These are phyloP conservation scores for Penicillium concentricum DNA, from an alignment of 2,329 filamentous ascomycete species.

Conservation along the genomic window DNA sequence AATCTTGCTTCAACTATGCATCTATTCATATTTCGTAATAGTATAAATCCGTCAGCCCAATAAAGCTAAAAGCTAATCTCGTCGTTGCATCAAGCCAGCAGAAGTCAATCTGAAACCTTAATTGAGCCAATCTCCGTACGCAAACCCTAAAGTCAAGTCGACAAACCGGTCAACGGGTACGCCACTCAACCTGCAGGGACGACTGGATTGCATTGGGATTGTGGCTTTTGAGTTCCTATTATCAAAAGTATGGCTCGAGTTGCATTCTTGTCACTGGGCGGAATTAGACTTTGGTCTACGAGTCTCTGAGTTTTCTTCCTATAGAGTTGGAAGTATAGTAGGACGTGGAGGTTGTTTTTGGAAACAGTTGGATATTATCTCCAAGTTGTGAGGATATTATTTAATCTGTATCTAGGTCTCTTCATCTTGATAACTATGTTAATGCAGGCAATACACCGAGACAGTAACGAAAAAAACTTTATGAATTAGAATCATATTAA, in stretches of 20 bases:
- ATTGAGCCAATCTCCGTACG: neutral
- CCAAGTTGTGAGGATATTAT: too few species aligned
- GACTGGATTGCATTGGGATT: neutral
- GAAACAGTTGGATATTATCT: too few species aligned
- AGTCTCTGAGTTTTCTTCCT: neutral
- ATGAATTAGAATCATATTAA: slow-evolving; percentile 14
- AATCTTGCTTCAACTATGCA: too few species aligned
- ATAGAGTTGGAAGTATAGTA: neutral
- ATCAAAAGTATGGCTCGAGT: neutral
- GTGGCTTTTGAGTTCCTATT: neutral
- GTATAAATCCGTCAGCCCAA: too few species aligned
- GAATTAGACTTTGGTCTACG: neutral
- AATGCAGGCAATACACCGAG: neutral
- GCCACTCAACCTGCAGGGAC: neutral
- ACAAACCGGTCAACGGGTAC: neutral
- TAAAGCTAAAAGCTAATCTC: too few species aligned
- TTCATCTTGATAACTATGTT: neutral
- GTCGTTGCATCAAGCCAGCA: neutral
- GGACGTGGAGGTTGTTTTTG: too few species aligned
- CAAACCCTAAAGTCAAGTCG: neutral
- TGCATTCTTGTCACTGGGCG: neutral
- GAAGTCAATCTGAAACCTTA: neutral
- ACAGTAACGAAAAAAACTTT: neutral
- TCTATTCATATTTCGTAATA: neutral
- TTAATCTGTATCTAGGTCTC: too few species aligned